These are phyloP conservation scores for Onygenales sp. DNA, from an alignment of 2,329 filamentous ascomycete genomes.

Conservation along the genomic window DNA sequence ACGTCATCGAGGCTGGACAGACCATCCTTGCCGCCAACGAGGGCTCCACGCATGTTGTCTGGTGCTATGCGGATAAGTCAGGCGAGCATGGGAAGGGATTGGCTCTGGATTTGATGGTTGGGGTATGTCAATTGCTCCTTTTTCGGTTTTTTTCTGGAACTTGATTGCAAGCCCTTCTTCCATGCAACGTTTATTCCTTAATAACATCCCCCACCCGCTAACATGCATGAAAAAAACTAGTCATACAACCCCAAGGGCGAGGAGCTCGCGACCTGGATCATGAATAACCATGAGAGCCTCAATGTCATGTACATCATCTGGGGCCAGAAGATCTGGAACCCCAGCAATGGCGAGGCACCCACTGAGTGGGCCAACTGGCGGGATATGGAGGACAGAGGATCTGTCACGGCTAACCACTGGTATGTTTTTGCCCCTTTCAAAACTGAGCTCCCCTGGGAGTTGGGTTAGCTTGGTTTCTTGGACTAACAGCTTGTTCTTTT, in stretches of 20 bases:
- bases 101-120: conserved; percentile 24
- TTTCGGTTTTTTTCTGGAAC: not conserved
- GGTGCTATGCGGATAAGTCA: conserved; percentile 12
- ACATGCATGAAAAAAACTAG: conserved; percentile 15
- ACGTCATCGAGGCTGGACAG: conserved; percentile 13
- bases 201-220: not conserved
- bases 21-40: conserved; percentile 14
- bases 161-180: not conserved
- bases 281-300: conserved; percentile 33
- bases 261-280: conserved; percentile 41
- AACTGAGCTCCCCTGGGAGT: not conserved
- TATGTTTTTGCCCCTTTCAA: conserved; percentile 16
- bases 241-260: conserved; percentile 29
- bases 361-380: conserved; percentile 36
- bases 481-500: conserved; percentile 1
- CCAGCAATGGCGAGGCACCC: conserved; percentile 23
- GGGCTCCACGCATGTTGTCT: conserved; percentile 15
- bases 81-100: conserved; percentile 20
- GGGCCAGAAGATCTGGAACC: conserved; percentile 42
- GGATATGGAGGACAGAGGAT: conserved; percentile 33
- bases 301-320: conserved; percentile 43
- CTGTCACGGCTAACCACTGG: conserved; percentile 36
- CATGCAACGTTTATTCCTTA: not conserved
- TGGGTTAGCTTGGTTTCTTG: too few species aligned
- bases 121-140: conserved; percentile 15